A percentile compares a stretch with the other conserved stretches of the same genome.
These are phyloP conservation scores for Dillenia turbinata DNA, from an alignment of 164 flowering plant genomes.

Conservation along the genomic window DNA sequence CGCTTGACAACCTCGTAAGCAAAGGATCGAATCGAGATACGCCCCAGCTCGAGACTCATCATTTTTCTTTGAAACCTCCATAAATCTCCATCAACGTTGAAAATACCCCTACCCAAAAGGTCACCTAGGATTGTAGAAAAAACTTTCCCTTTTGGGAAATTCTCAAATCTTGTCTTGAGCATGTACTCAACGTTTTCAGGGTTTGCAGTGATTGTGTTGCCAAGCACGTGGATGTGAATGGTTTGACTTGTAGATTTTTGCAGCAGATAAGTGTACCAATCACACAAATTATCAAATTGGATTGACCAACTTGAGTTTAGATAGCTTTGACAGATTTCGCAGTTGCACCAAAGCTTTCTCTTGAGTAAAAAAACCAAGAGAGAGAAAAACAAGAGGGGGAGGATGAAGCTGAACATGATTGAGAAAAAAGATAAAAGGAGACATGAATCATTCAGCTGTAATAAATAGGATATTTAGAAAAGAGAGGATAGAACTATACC, in stretches of 20 bases:
- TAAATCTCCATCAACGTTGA: slow-evolving; percentile 52
- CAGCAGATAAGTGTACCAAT: slow-evolving; percentile 53
- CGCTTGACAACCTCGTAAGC: slow-evolving; percentile 27
- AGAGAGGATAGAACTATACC: no score
- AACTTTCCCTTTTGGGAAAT: slow-evolving; percentile 55
- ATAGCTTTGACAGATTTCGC: slow-evolving; percentile 37
- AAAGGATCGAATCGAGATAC: slow-evolving; percentile 23
- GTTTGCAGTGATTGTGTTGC: slow-evolving; percentile 50
- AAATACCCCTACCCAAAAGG: slow-evolving; percentile 52
- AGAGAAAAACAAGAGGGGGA: slow-evolving; percentile 7
- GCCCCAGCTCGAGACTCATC: slow-evolving; percentile 38
- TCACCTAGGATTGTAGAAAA: slow-evolving; percentile 49
- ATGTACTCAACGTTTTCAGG: slow-evolving; percentile 57
- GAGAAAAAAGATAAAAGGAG: not conserved
- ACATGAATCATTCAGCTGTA: no score
- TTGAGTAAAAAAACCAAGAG: slow-evolving; percentile 8
- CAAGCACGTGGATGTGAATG: slow-evolving; percentile 40
- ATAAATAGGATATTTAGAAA: no score
- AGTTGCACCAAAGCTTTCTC: slow-evolving; percentile 27
- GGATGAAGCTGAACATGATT: not conserved
- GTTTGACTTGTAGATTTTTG: slow-evolving; percentile 36
- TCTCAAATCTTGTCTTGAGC: slow-evolving; percentile 50
- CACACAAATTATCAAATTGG: slow-evolving; percentile 36
- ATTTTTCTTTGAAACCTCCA: slow-evolving; percentile 54
- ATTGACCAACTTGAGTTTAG: slow-evolving; percentile 29